A percentile compares a stretch with the other conserved stretches of the same genome.
phyloP scores from a whole-genome alignment of 768 basidiomycete species.

The Chalciporus chontae region DNA sequence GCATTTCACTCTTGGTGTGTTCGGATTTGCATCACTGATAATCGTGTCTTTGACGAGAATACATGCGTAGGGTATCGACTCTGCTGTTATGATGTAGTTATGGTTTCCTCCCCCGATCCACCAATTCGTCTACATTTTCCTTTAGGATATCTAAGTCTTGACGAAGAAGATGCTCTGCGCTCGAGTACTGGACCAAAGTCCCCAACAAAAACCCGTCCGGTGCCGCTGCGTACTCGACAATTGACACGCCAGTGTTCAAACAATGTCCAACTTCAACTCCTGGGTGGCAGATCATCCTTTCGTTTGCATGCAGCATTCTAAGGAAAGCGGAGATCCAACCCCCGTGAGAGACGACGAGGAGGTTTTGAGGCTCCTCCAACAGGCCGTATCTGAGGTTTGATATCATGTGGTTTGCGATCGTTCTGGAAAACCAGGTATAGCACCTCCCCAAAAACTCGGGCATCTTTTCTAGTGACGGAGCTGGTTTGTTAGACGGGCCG shows the following conservation, averaged over 20 bases:
- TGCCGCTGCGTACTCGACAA: slow-evolving; percentile 49
- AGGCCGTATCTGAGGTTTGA: slow-evolving; percentile 15
- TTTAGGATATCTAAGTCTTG: slow-evolving; percentile 32
- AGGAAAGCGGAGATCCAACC: slow-evolving; percentile 58
- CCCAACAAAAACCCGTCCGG: slow-evolving; percentile 28
- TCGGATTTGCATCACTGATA: background rate
- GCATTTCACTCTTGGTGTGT: background rate
- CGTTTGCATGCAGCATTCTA: slow-evolving; percentile 41
- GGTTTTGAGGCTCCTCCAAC: slow-evolving; percentile 28
- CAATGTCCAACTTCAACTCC: slow-evolving; percentile 25
- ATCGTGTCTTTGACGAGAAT: background rate
- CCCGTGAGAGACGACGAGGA: slow-evolving; percentile 67
- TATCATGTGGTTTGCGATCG: slow-evolving; percentile 35
- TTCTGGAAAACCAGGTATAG: slow-evolving; percentile 57
- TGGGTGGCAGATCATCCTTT: slow-evolving; percentile 35
- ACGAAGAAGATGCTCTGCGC: slow-evolving; percentile 48
- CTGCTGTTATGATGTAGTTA: background rate
- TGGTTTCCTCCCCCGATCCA: slow-evolving; percentile 1
- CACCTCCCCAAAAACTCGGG: slow-evolving; percentile 47
- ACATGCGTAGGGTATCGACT: slow-evolving; percentile 2
- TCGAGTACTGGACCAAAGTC: slow-evolving; percentile 50
- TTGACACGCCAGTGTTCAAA: slow-evolving; percentile 40
- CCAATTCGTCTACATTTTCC: slow-evolving; percentile 50
- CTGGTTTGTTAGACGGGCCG: slow-evolving; percentile 10
- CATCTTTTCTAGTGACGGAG: slow-evolving; percentile 23